Base-by-base conservation (phyloP, 768 basidiomycete species). In the Tricholoma terreum region DNA sequence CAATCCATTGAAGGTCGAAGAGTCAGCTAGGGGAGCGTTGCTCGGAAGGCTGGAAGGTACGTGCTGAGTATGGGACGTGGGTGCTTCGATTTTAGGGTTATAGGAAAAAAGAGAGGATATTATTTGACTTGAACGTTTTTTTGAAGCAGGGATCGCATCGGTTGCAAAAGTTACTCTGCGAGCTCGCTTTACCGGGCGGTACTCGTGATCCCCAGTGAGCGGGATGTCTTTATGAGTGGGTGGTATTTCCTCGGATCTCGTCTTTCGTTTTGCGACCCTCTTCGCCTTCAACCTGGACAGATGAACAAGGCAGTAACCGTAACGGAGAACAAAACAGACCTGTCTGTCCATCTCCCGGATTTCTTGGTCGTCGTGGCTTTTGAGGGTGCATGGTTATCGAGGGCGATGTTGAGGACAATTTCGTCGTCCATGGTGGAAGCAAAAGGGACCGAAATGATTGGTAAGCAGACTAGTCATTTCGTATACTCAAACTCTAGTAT, bases 41-140 rank as follows among this genome's bases (percentile, higher is more conserved):
- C 90, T 94, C 0, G 92, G 91, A 45, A 73, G 71, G 9, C 73
- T 65, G 11, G 69, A 61, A 1, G 61, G 17, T 60, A 72, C 75
- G 3, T 58, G 53, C 9, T 67, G 36, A 7, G 63, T 55, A 46
- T 63, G 63, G 21, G 64, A 67, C 14, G 59, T 36, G 36, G 80
- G 80, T 0, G 63, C 60, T n/a, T 84, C 79, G 21, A 89, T 69
- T 68, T 83, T 83, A 1, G 91, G 91, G 62, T 94, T 93, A 60
- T 82, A 90, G 2, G 91, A 84, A 75, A 96, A 96, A 7, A 96
- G 78, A 8, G 93, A 94, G 0, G 94, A 97, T 59, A 96, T 92
- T 58, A 94, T 74, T 62, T 90, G 88, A 2, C 79, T 77, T 57
- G 75, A 67, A 42, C 72, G 69, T 46, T 61, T 58, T 54, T 40